These are phyloP conservation scores for Colletotrichum gloeosporioides DNA, from an alignment of 2,329 filamentous ascomycete species.

Conservation along the genomic window DNA sequence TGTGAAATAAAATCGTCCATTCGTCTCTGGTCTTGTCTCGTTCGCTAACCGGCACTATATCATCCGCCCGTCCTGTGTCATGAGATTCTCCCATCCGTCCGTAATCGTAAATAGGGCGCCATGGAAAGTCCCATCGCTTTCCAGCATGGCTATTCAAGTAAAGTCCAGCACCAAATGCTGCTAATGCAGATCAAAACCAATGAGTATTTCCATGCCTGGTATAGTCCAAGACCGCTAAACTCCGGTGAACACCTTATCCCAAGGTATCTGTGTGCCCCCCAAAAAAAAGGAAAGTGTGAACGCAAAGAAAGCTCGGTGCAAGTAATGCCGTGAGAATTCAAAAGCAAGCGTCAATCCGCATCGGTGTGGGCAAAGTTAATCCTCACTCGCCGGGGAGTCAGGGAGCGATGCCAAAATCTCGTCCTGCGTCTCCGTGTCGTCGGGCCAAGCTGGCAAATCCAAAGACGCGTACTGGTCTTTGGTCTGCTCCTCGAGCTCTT, in stretches of 20 bases:
- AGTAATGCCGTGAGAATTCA: not conserved
- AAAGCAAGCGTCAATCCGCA: not conserved
- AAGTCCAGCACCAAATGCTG: not conserved
- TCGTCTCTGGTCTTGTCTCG: not conserved
- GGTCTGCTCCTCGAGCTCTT: constrained; percentile 53
- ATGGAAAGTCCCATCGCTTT: not conserved
- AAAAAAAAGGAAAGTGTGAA: not conserved
- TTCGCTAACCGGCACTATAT: not conserved
- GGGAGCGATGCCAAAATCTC: constrained; percentile 8
- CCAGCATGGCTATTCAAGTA: not conserved
- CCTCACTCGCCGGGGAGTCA: constrained; percentile 9
- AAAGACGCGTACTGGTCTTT: constrained; percentile 48
- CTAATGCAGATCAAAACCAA: constrained; percentile 5
- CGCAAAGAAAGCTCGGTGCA: not conserved
- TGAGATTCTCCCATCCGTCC: constrained; percentile 4
- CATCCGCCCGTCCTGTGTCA: constrained; percentile 1
- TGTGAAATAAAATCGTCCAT: constrained; percentile 10
- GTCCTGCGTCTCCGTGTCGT: constrained; percentile 28
- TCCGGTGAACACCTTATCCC: constrained; percentile 11
- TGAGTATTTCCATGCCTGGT: constrained; percentile 13
- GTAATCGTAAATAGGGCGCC: not conserved
- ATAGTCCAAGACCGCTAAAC: constrained; percentile 1
- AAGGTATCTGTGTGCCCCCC: constrained; percentile 11
- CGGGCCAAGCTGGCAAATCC: constrained; percentile 45
- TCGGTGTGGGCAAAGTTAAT: not conserved